phyloP scores from a whole-genome alignment of 768 basidiomycete species.

The Pleurotus tuber-regium region DNA sequence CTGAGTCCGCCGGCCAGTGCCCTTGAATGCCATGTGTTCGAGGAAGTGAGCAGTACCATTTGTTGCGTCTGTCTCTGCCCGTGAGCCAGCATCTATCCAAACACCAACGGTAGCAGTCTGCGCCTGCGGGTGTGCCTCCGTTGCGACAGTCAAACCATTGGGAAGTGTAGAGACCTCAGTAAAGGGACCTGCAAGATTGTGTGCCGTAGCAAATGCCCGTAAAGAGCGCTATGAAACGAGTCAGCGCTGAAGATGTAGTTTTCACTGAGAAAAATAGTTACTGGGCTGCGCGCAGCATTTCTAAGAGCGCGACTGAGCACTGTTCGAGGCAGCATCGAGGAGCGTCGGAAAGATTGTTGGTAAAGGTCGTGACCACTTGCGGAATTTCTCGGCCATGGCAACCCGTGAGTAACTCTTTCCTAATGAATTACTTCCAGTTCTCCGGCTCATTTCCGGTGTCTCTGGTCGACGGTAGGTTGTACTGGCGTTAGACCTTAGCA shows the following conservation, averaged over 20 bases:
- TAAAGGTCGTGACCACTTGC: background rate
- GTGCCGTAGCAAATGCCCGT: constrained; percentile 75
- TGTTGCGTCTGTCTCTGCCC: constrained; percentile 93
- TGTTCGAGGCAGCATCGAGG: constrained; percentile 36
- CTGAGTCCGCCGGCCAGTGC: constrained; percentile 85
- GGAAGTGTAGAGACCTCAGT: constrained; percentile 91
- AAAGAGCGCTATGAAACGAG: constrained; percentile 40
- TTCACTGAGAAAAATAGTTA: constrained; percentile 19
- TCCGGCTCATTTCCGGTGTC: no score
- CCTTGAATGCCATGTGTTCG: constrained; percentile 98
- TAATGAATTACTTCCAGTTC: no score
- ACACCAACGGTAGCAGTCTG: constrained; percentile 99
- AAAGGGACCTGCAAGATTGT: constrained; percentile 63
- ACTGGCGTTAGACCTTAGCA: constrained; percentile 6
- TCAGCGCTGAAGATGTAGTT: background rate
- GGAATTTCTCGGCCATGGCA: constrained; percentile 10
- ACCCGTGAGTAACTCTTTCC: background rate
- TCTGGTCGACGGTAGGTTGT: constrained; percentile 28
- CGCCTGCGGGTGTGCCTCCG: constrained; percentile 84
- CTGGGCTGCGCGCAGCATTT: constrained; percentile 38
- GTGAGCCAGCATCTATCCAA: constrained; percentile 98
- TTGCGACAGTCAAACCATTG: constrained; percentile 94
- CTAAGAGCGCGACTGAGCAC: constrained; percentile 42
- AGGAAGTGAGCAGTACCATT: constrained; percentile 98
- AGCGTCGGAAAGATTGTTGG: constrained; percentile 1